These are phyloP conservation scores for Pleurotus tuoliensis DNA, from an alignment of 768 basidiomycete genomes.

Conservation along the genomic window DNA sequence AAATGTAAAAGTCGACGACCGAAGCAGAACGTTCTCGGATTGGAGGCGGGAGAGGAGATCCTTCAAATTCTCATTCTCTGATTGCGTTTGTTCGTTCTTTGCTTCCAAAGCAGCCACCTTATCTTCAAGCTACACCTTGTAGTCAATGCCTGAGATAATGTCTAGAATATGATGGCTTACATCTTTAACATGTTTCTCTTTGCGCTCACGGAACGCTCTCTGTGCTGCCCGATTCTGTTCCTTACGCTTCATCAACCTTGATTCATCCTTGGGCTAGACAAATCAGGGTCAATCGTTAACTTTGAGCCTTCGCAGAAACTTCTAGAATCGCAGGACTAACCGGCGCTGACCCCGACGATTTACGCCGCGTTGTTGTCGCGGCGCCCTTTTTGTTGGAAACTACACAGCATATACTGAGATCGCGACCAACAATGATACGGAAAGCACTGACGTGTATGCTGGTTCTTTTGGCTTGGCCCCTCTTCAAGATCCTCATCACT, in stretches of 20 bases:
- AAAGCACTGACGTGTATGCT: slow-evolving; percentile 51
- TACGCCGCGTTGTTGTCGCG: slow-evolving; percentile 13
- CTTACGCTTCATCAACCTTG: slow-evolving; percentile 81
- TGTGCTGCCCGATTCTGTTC: slow-evolving; percentile 98
- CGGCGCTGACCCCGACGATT: slow-evolving; percentile 11
- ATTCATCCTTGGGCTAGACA: slow-evolving; percentile 57
- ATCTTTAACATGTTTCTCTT: slow-evolving; percentile 96
- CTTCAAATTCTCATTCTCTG: slow-evolving; percentile 87
- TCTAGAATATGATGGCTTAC: slow-evolving; percentile 43
- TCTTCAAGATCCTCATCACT: slow-evolving; percentile 55
- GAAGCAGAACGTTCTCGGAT: slow-evolving; percentile 81
- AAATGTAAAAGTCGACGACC: slow-evolving; percentile 82
- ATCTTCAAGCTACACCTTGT: slow-evolving; percentile 71
- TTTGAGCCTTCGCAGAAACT: neutral
- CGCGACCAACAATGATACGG: slow-evolving; percentile 8
- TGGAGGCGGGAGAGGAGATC: slow-evolving; percentile 83
- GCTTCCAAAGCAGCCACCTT: slow-evolving; percentile 84
- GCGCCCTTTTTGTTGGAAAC: slow-evolving; percentile 22
- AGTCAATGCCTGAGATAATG: slow-evolving; percentile 5
- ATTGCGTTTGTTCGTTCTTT: slow-evolving; percentile 64
- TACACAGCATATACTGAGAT: neutral
- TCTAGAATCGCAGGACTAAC: slow-evolving; percentile 3
- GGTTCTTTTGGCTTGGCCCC: slow-evolving; percentile 63
- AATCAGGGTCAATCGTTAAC: slow-evolving; percentile 11
- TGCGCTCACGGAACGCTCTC: slow-evolving; percentile 93